Percentiles rank a stretch among this genome's conserved stretches.
These are phyloP conservation scores for Cucumis hystrix DNA, from an alignment of 306 rosid species.

Conservation along the genomic window DNA sequence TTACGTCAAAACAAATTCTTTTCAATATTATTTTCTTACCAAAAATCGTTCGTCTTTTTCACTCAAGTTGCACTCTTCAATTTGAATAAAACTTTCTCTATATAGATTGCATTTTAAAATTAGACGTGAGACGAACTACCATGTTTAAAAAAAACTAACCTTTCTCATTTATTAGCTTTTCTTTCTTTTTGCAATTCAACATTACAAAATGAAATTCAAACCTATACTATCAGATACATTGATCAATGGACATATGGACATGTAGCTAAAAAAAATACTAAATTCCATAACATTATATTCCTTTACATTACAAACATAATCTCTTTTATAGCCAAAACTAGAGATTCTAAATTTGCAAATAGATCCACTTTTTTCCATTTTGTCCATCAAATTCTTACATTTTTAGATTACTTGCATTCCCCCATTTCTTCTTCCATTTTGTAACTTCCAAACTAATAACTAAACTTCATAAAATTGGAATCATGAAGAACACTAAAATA, in stretches of 20 bases:
- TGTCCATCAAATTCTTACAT: neutral
- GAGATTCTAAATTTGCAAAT: neutral
- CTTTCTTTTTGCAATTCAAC: neutral
- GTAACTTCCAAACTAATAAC: neutral
- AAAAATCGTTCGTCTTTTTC: too few relatives aligned
- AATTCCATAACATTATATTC: neutral
- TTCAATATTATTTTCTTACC: too few relatives aligned
- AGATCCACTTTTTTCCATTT: neutral
- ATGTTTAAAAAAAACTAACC: too few relatives aligned
- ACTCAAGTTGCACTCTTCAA: too few relatives aligned
- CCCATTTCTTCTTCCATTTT: neutral
- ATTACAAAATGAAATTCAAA: neutral
- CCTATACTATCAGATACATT: neutral
- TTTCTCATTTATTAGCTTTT: too few relatives aligned
- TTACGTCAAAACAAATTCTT: too few relatives aligned
- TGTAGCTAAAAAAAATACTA: neutral
- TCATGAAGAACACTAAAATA: neutral
- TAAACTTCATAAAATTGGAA: neutral
- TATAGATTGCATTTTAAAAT: too few relatives aligned
- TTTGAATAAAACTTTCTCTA: neutral
- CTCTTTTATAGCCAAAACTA: neutral
- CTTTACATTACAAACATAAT: neutral
- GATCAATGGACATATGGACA: neutral
- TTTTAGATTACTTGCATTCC: neutral
- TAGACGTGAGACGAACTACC: neutral